Conservation (phyloP, 805 yeast species). For the Nakazawaea pomicola region DNA sequence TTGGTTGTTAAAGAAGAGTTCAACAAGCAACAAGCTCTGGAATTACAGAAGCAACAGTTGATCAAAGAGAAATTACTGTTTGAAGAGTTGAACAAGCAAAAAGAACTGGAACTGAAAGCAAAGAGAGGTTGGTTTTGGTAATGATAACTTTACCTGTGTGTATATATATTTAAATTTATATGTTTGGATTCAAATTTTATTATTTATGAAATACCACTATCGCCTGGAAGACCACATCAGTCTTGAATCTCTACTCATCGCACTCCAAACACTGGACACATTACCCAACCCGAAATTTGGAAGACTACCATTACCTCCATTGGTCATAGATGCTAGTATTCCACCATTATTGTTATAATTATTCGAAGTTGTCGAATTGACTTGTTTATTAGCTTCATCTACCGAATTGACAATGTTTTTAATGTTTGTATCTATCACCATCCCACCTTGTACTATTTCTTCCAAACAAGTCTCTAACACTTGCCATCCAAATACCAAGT, state of each 20-base stretch:
- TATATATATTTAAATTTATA: not conserved
- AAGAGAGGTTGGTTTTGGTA: conserved; percentile 16
- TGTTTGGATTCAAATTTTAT: too few relatives aligned
- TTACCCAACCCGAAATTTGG: conserved; percentile 19
- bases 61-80: conserved; percentile 34
- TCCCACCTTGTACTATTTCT: conserved; percentile 94
- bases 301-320: not conserved
- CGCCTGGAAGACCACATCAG: conserved; percentile 4
- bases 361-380: conserved; percentile 22
- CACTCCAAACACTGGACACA: conserved; percentile 17
- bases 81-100: conserved; percentile 26
- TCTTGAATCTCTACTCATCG: conserved; percentile 11
- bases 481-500: conserved; percentile 98
- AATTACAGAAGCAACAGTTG: conserved; percentile 32
- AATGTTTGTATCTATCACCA: conserved; percentile 94
- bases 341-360: not conserved
- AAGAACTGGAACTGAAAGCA: conserved; percentile 25
- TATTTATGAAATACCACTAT: not conserved
- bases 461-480: conserved; percentile 85
- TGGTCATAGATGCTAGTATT: not conserved
- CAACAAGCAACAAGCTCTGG: conserved; percentile 42
- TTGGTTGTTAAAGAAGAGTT: conserved; percentile 38
- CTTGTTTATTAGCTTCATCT: conserved; percentile 62
- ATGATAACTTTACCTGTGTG: too few relatives aligned
- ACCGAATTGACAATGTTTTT: conserved; percentile 75